Evolutionary conservation across 257 asterid species (phyloP).

Genomic region (Solanum rostratum): DNA sequence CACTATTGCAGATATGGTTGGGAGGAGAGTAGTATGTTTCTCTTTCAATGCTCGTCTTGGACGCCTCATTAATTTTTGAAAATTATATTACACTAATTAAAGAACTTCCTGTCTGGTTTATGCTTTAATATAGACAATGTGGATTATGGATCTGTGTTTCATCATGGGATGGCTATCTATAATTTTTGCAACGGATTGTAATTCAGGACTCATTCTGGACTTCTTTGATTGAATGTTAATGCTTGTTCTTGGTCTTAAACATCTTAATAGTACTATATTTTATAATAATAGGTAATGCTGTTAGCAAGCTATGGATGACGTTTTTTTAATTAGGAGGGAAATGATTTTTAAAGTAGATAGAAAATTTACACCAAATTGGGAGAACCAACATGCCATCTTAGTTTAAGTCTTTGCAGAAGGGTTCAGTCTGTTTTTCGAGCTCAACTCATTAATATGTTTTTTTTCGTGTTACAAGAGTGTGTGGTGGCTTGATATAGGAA

Average conservation of each 20-base stretch:
- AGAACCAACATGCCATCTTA: background rate
- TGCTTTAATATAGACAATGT: slow-evolving; percentile 1
- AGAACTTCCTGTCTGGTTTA: background rate
- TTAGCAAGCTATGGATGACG: no score
- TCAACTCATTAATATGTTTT: background rate
- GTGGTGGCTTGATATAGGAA: slow-evolving; percentile 17
- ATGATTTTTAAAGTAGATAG: background rate
- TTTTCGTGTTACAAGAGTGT: background rate
- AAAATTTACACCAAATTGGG: background rate
- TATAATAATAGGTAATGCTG: background rate
- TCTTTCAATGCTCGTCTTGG: background rate
- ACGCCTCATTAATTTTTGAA: background rate
- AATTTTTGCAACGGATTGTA: slow-evolving; percentile 11
- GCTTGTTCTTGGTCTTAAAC: background rate
- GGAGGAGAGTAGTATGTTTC: slow-evolving; percentile 14
- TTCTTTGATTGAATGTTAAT: background rate
- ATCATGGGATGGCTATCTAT: slow-evolving; percentile 16
- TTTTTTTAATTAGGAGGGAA: no score
- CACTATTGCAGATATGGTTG: slow-evolving; percentile 8
- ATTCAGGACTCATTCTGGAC: background rate
- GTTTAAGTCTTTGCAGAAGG: background rate
- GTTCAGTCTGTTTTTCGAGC: background rate
- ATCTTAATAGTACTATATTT: background rate
- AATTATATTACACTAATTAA: background rate
- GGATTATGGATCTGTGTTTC: slow-evolving; percentile 4